Conservation (phyloP, 2,329 filamentous ascomycete species). For the Blastomyces parvus region DNA sequence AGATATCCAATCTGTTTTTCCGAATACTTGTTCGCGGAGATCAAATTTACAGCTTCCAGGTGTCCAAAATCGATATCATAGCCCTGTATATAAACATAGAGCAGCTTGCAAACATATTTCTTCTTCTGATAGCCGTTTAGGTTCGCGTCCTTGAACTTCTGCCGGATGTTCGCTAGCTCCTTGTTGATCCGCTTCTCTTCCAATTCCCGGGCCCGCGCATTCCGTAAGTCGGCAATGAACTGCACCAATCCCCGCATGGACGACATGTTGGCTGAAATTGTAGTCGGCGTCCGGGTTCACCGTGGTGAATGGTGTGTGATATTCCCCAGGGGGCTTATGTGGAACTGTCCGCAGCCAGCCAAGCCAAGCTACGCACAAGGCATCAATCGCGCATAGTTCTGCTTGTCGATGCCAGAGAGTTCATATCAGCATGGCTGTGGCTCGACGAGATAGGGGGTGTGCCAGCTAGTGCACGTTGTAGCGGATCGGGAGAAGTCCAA, state of each 20-base stretch:
- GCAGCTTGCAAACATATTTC: constrained; percentile 99
- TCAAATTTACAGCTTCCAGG: constrained; percentile 93
- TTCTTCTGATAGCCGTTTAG: constrained; percentile 98
- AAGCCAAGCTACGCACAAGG: constrained; percentile 1
- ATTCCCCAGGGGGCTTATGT: constrained; percentile 4
- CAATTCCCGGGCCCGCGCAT: constrained; percentile 85
- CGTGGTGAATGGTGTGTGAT: constrained; percentile 7
- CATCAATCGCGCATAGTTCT: constrained; percentile 8
- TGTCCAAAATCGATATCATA: constrained; percentile 99
- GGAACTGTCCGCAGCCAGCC: constrained; percentile 8
- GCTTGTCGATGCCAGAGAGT: neutral
- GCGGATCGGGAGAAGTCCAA: neutral
- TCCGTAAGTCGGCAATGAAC: constrained; percentile 94
- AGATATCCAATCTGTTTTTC: constrained; percentile 99
- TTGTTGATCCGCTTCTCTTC: constrained; percentile 99
- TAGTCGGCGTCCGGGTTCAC: neutral
- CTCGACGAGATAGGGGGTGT: neutral
- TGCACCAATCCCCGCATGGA: constrained; percentile 71
- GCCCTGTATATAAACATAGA: constrained; percentile 98
- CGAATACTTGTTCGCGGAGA: constrained; percentile 93
- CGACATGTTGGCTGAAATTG: constrained; percentile 27
- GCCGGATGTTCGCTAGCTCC: constrained; percentile 93
- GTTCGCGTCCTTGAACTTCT: constrained; percentile 95
- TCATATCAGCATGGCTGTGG: neutral
- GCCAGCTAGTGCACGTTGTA: neutral